These are phyloP conservation scores for Lodderomyces oxycetoniae DNA, from an alignment of 1,139 yeast species.

Conservation along the genomic window DNA sequence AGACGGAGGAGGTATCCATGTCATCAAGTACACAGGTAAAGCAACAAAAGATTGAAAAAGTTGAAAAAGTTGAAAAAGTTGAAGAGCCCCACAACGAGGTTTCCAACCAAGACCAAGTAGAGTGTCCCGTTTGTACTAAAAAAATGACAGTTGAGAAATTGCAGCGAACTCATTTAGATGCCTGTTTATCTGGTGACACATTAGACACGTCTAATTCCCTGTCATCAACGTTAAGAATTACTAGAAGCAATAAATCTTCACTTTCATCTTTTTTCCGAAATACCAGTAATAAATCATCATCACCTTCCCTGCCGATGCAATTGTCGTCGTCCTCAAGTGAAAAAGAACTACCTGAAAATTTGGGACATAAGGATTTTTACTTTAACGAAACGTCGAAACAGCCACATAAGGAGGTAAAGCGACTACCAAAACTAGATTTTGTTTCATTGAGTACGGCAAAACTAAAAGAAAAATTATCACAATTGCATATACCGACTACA, in stretches of 20 bases:
- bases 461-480: conserved; percentile 55
- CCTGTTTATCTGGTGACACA: no score
- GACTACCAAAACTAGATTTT: conserved; percentile 60
- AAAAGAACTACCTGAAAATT: conserved; percentile 3
- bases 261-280: conserved; percentile 36
- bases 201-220: no score
- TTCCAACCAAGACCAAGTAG: conserved; percentile 26
- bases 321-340: neutral
- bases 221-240: neutral
- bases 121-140: conserved; percentile 69
- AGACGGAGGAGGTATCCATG: neutral
- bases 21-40: no score
- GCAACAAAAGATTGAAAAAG: neutral
- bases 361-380: conserved; percentile 29
- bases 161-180: conserved; percentile 67
- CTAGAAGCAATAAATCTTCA: conserved; percentile 6
- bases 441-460: conserved; percentile 56
- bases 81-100: conserved; percentile 1
- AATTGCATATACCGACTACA: conserved; percentile 50
- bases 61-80: conserved; percentile 1
- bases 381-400: conserved; percentile 29
- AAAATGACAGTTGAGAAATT: conserved; percentile 53
- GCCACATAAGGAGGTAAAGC: conserved; percentile 17
- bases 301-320: conserved; percentile 6
- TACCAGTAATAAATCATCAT: conserved; percentile 4